These are phyloP conservation scores for Mucor irregularis DNA, from an alignment of 371 early-diverging fungal genomes.

Conservation along the genomic window DNA sequence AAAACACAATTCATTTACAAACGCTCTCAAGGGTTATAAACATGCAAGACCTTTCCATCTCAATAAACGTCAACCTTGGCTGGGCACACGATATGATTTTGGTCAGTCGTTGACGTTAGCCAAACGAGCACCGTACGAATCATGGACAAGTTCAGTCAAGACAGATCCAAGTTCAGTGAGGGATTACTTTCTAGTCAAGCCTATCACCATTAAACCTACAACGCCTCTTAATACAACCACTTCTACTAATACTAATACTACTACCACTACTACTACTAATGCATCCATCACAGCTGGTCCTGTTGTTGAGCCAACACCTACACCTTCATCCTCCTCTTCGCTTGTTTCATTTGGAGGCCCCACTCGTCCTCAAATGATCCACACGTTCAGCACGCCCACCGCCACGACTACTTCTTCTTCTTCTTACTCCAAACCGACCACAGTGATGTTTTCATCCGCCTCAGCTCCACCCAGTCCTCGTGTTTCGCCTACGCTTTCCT, in stretches of 20 bases:
- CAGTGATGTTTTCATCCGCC: neutral
- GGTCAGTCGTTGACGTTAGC: conserved; percentile 29
- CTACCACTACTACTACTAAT: neutral
- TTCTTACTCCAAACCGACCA: neutral
- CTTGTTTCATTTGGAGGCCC: neutral
- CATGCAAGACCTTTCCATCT: conserved; percentile 24
- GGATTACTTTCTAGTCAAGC: conserved; percentile 4
- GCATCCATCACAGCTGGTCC: too few relatives aligned
- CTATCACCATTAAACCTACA: neutral
- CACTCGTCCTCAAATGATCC: neutral
- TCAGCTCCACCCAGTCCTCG: conserved; percentile 19
- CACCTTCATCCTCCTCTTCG: neutral
- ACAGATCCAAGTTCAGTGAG: neutral
- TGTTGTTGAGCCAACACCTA: neutral
- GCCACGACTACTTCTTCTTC: neutral
- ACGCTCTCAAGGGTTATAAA: conserved; percentile 26
- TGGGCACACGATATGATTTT: conserved; percentile 36
- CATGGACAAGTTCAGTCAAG: conserved; percentile 6
- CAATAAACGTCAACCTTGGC: conserved; percentile 21
- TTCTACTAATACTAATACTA: neutral
- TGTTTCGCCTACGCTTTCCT: conserved; percentile 10
- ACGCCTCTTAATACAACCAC: neutral
- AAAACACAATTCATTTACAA: conserved; percentile 24
- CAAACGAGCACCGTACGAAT: conserved; percentile 15
- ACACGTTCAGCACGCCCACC: neutral